Base-by-base conservation (phyloP, 2,329 filamentous ascomycete species). In the Stylonectria norvegica region DNA sequence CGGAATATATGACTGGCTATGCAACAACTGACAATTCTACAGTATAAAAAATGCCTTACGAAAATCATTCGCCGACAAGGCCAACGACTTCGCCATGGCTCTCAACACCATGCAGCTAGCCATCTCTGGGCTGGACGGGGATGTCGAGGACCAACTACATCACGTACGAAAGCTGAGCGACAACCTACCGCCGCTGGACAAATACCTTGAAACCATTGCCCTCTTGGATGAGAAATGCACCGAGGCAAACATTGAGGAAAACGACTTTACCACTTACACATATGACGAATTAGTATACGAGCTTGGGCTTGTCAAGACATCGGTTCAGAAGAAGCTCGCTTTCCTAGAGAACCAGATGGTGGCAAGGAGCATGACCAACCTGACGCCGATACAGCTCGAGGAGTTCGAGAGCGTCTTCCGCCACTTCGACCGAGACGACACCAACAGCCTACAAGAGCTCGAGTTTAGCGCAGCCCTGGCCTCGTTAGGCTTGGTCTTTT, bases 261-360 rank as follows among this genome's bases (percentile, higher is more conserved):
- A 98, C 65, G 93, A 98, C 70, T 97, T 93, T 65, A 98, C 93
- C n/a, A 97, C 91, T 7, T 97, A 97, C 68, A 95, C 91, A 8
- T 93, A 97, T 63, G 93, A 98, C 61, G 93, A 98, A 67, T 76
- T 98, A 29, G 82, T 83, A 45, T 98, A 98, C 68, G 93, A 98
- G 67, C 76, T 97, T 43, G 83, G 88, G 12, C 76, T 98, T 20
- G 93, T 97, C 42, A 90, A 89, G 62, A 85, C 86, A 20, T 93
- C 87, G 9, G 91, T 97, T 19, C 85, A 89, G 50, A 98, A 97
- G 73, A 98, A 98, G 68, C 79, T 97, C 40, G 85, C 86, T 30
- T 98, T 98, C 70, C 73, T 98, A 40, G 91, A 98, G 61, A 98
- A 98, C 68, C 93, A 98, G 67, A 94, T 96, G 76, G 93, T 98